phyloP scores from a whole-genome alignment of 1,139 yeast species.

The Yamadazyma atmosphaerica region DNA sequence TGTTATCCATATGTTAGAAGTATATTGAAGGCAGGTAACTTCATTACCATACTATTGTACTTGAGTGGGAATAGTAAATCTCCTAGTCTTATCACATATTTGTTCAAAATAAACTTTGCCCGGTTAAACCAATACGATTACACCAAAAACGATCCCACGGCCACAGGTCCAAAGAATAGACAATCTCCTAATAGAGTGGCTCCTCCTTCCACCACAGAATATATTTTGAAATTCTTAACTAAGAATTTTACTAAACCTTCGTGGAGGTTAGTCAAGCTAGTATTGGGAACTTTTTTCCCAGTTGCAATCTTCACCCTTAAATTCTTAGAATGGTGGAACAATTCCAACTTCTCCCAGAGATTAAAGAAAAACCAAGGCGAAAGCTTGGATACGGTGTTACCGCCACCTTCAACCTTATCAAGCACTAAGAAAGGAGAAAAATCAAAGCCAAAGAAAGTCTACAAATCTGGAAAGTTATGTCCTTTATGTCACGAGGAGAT shows the following conservation, averaged over 20 bases:
- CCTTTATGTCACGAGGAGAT: conserved; percentile 71
- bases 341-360: conserved; percentile 70
- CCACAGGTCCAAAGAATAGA: conserved; percentile 13
- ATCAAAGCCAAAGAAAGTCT: conserved; percentile 17
- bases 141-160: conserved; percentile 42
- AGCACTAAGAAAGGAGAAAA: conserved; percentile 6
- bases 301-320: conserved; percentile 80
- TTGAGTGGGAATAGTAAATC: conserved; percentile 68
- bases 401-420: conserved; percentile 47
- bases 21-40: conserved; percentile 46
- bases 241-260: conserved; percentile 40
- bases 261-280: conserved; percentile 35
- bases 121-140: conserved; percentile 68
- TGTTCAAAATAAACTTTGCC: conserved; percentile 68
- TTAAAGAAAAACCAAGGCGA: conserved; percentile 55
- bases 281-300: conserved; percentile 67
- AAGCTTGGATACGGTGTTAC: conserved; percentile 50
- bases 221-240: conserved; percentile 30
- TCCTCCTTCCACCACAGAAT: conserved; percentile 56
- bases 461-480: conserved; percentile 48
- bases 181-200: conserved; percentile 33
- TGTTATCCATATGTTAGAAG: conserved; percentile 63
- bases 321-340: conserved; percentile 94
- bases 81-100: conserved; percentile 60
- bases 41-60: conserved; percentile 64